phyloP scores from a whole-genome alignment of 2,329 filamentous ascomycete genomes.

The Claviceps sorghi region DNA sequence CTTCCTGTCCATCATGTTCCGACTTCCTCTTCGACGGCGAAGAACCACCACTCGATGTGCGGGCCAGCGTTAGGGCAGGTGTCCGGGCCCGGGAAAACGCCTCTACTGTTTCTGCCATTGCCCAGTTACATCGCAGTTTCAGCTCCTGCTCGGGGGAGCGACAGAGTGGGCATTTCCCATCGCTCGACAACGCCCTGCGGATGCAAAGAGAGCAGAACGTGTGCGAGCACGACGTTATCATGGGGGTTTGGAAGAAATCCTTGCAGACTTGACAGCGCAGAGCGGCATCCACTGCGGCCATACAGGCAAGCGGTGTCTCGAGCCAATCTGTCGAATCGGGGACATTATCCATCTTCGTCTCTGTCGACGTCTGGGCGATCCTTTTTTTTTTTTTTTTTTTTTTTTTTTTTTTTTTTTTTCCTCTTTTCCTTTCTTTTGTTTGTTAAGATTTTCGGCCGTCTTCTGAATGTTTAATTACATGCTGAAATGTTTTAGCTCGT shows the following conservation, averaged over 20 bases:
- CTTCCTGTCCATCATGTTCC: slow-evolving; percentile 17
- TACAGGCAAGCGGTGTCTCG: slow-evolving; percentile 47
- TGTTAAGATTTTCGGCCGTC: background rate
- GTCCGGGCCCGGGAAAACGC: slow-evolving; percentile 55
- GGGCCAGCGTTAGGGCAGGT: slow-evolving; percentile 50
- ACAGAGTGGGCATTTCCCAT: slow-evolving; percentile 81
- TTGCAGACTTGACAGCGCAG: slow-evolving; percentile 96
- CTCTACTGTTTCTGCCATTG: slow-evolving; percentile 70
- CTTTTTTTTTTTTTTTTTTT: background rate
- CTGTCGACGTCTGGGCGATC: slow-evolving; percentile 14
- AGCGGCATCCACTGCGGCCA: slow-evolving; percentile 64
- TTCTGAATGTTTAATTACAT: background rate
- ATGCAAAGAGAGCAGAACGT: slow-evolving; percentile 97
- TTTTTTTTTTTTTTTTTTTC: background rate
- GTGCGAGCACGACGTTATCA: slow-evolving; percentile 88
- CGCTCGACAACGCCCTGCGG: slow-evolving; percentile 63
- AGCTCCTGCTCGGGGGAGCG: slow-evolving; percentile 66
- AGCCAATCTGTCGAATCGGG: slow-evolving; percentile 80
- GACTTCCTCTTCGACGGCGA: slow-evolving; percentile 39
- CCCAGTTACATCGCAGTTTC: slow-evolving; percentile 72
- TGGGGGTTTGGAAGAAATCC: slow-evolving; percentile 87
- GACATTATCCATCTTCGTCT: slow-evolving; percentile 25
- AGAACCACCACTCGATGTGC: slow-evolving; percentile 11
- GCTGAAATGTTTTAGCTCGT: background rate
- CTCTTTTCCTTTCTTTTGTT: background rate